Percentiles rank a stretch among this genome's conserved stretches.
Evolutionary conservation across 2,329 filamentous ascomycete genomes (phyloP).

Genomic region (Talaromyces sp.): DNA sequence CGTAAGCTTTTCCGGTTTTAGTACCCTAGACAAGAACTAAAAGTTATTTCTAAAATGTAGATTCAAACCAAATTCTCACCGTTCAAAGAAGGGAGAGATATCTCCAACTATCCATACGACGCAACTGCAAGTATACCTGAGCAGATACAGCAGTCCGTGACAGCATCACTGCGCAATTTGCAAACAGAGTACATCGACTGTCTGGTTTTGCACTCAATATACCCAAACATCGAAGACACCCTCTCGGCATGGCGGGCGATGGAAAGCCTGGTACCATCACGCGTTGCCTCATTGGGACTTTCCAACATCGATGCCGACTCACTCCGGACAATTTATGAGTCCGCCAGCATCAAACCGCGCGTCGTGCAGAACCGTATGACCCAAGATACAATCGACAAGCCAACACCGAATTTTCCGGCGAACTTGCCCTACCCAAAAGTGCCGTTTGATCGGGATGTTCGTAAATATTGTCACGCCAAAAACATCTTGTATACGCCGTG

Average conservation of each 20-base stretch:
- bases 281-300: neutral
- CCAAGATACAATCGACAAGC: neutral
- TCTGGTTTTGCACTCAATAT: neutral
- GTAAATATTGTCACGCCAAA: neutral
- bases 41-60: neutral
- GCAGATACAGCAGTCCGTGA: conserved; percentile 1
- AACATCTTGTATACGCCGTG: conserved; percentile 2
- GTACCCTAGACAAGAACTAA: neutral
- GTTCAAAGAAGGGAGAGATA: neutral
- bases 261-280: neutral
- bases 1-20: neutral
- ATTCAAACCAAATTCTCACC: conserved; percentile 6
- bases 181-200: conserved; percentile 3
- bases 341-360: neutral
- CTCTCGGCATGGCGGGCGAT: conserved; percentile 1
- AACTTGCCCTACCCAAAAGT: conserved; percentile 1
- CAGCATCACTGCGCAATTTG: neutral
- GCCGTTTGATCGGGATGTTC: conserved; percentile 5
- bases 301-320: conserved; percentile 1
- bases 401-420: neutral
- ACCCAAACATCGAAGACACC: neutral
- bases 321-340: neutral
- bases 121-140: neutral
- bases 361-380: conserved; percentile 4
- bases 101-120: neutral